Conservation (phyloP, 495 filamentous ascomycete genomes). For the Trichoderma erinaceum region DNA sequence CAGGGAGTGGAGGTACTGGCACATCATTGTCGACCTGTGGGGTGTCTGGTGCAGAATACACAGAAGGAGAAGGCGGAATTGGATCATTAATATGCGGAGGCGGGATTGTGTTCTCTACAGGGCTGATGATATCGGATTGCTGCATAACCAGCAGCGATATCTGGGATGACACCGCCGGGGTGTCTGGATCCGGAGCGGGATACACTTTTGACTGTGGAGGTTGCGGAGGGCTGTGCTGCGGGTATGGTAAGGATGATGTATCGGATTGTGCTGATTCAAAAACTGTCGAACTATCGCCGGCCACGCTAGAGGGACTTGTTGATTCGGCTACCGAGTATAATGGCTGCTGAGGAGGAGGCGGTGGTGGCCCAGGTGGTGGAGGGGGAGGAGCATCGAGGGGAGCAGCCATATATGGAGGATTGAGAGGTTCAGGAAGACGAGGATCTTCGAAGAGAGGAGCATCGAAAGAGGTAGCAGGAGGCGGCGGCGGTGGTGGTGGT, state of each 20-base stretch:
- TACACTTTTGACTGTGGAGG: background rate
- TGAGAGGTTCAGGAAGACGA: background rate
- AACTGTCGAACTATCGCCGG: background rate
- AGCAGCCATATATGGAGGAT: background rate
- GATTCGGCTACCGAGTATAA: slow-evolving; percentile 2
- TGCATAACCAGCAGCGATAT: background rate
- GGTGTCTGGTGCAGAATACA: background rate
- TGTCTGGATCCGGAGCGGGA: background rate
- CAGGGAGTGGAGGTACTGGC: background rate
- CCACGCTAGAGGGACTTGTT: background rate
- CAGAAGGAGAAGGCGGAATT: background rate
- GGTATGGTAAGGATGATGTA: background rate
- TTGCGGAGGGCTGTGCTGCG: background rate
- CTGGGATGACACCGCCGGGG: background rate
- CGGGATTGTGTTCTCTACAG: background rate
- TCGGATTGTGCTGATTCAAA: slow-evolving; percentile 1
- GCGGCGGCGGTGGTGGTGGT: background rate
- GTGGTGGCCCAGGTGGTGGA: background rate
- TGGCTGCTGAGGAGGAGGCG: background rate
- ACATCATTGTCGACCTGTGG: background rate
- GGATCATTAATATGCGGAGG: background rate
- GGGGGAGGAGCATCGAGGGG: background rate
- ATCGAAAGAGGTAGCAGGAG: background rate
- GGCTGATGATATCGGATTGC: background rate
- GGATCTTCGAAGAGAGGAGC: background rate